Evolutionary conservation across 345 rosid species (phyloP).

Genomic region (Schrenkiella parvula): DNA sequence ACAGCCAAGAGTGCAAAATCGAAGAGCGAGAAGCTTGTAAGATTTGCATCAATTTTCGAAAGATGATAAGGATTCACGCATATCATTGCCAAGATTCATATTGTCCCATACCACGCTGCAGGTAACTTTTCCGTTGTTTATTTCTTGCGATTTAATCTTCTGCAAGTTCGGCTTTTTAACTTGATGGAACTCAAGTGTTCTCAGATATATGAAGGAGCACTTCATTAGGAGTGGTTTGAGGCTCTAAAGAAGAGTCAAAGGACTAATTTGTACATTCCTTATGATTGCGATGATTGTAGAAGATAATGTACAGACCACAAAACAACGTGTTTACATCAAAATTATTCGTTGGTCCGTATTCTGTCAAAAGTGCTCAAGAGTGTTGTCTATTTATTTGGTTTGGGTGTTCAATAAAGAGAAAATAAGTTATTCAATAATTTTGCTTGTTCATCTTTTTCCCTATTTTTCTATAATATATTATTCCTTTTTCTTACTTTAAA

Average conservation of each 20-base stretch:
- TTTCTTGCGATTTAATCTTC: neutral
- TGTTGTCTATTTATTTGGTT: neutral
- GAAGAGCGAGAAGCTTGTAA: slow-evolving; percentile 29
- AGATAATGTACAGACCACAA: neutral
- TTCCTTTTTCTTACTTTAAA: neutral
- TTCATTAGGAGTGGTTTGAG: neutral
- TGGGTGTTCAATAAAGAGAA: neutral
- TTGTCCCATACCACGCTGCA: slow-evolving; percentile 45
- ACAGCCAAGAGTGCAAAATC: slow-evolving; percentile 31
- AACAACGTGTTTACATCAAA: neutral
- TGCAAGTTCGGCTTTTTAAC: neutral
- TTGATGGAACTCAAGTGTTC: slow-evolving; percentile 9
- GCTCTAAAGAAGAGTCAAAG: neutral
- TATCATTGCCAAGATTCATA: slow-evolving; percentile 30
- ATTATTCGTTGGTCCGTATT: neutral
- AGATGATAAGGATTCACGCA: slow-evolving; percentile 32
- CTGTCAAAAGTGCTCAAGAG: neutral
- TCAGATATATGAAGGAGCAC: neutral
- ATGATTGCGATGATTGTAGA: neutral
- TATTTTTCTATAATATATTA: neutral
- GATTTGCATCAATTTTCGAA: slow-evolving; percentile 29
- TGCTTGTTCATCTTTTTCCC: neutral
- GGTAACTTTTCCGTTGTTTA: slow-evolving; percentile 24
- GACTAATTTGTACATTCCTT: slow-evolving; percentile 7
- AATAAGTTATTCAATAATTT: neutral